These are phyloP conservation scores for Penicillium parvum DNA, from an alignment of 495 filamentous ascomycete species.

Conservation along the genomic window DNA sequence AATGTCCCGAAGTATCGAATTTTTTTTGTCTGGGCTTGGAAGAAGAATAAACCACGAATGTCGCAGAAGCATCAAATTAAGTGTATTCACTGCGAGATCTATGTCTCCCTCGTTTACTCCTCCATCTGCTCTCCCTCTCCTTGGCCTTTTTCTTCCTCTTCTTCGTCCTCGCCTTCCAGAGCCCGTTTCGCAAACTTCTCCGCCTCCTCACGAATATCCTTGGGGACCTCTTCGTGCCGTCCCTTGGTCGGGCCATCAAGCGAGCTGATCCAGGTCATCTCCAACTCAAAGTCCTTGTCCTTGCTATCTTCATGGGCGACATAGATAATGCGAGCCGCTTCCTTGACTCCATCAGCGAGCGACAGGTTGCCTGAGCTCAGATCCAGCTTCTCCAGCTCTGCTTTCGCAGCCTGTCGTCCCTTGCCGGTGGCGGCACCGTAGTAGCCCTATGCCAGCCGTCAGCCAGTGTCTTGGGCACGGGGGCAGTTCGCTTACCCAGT, in stretches of 20 bases:
- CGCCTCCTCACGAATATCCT: slow-evolving; percentile 82
- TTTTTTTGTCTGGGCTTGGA: slow-evolving; percentile 1
- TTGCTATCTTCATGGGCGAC: slow-evolving; percentile 94
- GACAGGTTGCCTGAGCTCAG: slow-evolving; percentile 72
- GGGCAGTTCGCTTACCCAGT: slow-evolving; percentile 63
- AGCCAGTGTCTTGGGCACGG: not conserved
- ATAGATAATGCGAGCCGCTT: slow-evolving; percentile 94
- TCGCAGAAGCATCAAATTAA: slow-evolving; percentile 17
- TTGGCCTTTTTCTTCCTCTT: slow-evolving; percentile 59
- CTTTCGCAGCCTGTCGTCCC: slow-evolving; percentile 91
- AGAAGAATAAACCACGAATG: not conserved
- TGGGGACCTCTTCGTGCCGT: slow-evolving; percentile 85
- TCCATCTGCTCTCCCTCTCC: slow-evolving; percentile 72
- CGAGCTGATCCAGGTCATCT: slow-evolving; percentile 96
- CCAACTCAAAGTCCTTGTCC: slow-evolving; percentile 98
- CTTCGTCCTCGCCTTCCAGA: slow-evolving; percentile 67
- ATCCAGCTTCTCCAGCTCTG: slow-evolving; percentile 95
- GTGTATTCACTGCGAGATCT: slow-evolving; percentile 13
- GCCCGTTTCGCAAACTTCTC: slow-evolving; percentile 74
- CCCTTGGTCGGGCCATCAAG: slow-evolving; percentile 82
- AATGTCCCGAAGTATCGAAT: slow-evolving; percentile 8
- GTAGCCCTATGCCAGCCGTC: slow-evolving; percentile 59
- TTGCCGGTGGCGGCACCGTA: slow-evolving; percentile 97
- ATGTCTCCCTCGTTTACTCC: slow-evolving; percentile 49
- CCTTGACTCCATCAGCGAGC: slow-evolving; percentile 84